Conservation (phyloP, 768 basidiomycete species). For the Naganishia friedmannii region DNA sequence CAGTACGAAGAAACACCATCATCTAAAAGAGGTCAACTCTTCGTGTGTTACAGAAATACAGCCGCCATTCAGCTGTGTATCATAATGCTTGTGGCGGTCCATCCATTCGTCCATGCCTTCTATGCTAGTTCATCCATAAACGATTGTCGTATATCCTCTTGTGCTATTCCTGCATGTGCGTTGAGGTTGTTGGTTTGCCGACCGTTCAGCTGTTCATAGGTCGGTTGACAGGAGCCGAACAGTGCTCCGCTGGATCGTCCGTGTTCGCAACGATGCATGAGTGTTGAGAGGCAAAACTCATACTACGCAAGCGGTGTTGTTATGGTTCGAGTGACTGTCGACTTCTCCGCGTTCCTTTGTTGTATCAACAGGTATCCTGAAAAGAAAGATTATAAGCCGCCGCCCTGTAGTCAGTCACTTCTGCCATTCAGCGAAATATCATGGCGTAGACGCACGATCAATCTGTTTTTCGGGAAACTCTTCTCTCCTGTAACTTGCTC, state of each 20-base stretch:
- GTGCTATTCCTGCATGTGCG: no score
- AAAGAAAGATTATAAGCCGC: not conserved
- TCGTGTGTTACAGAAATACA: not conserved
- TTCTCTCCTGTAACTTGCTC: slow-evolving; percentile 29
- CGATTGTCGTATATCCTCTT: no score
- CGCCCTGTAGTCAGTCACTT: not conserved
- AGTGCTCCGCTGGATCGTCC: not conserved
- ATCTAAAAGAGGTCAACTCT: not conserved
- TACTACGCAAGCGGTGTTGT: not conserved
- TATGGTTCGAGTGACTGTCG: not conserved
- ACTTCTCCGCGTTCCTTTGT: not conserved
- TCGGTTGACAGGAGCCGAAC: no score
- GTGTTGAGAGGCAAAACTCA: not conserved
- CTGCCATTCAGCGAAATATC: not conserved
- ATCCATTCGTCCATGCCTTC: not conserved
- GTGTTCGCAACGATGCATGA: not conserved
- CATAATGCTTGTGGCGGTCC: not conserved
- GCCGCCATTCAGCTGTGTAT: not conserved
- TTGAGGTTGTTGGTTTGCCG: no score
- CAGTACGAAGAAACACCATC: not conserved
- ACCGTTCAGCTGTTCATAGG: no score
- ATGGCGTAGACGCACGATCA: slow-evolving; percentile 20
- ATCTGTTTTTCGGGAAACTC: slow-evolving; percentile 30
- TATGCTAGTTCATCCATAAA: not conserved
- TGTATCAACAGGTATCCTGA: slow-evolving; percentile 1